Conservation (phyloP, 148 eudicot species). For the Talinum fruticosum region DNA sequence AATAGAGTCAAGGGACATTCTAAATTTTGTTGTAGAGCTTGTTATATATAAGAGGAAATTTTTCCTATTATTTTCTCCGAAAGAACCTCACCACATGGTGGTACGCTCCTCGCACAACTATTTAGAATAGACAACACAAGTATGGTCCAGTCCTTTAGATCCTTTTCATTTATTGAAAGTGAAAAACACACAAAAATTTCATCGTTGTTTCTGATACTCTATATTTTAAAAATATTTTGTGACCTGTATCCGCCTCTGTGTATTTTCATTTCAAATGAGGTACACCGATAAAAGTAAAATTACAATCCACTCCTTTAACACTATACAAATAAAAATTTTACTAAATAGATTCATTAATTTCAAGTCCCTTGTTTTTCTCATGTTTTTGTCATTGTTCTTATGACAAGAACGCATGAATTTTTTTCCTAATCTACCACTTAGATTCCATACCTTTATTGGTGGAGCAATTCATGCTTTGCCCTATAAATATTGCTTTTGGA, state of each 20-base stretch:
- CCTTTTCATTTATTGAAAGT: conserved; percentile 21
- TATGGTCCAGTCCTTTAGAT: conserved; percentile 17
- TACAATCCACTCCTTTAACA: too few species aligned
- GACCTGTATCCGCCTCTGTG: too few species aligned
- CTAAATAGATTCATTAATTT: too few species aligned
- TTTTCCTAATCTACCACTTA: neutral
- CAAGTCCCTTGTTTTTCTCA: neutral
- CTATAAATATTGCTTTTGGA: neutral
- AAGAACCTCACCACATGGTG: conserved; percentile 25
- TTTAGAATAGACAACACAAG: conserved; percentile 29
- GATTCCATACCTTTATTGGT: conserved; percentile 10
- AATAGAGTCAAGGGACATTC: neutral
- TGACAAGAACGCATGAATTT: neutral
- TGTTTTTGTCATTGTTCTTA: neutral
- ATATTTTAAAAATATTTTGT: too few species aligned
- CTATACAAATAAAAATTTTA: too few species aligned
- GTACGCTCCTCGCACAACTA: conserved; percentile 35
- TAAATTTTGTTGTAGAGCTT: neutral
- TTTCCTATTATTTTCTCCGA: neutral
- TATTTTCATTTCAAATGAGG: too few species aligned
- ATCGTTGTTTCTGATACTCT: too few species aligned
- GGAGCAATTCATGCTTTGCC: conserved; percentile 19
- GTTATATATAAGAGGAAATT: neutral
- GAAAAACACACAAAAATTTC: too few species aligned
- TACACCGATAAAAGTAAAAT: too few species aligned